Evolutionary conservation across 2,329 filamentous ascomycete species (phyloP), one percentile per base, ranked within the genome.

Genomic region (Arachnomyces sp.): DNA sequence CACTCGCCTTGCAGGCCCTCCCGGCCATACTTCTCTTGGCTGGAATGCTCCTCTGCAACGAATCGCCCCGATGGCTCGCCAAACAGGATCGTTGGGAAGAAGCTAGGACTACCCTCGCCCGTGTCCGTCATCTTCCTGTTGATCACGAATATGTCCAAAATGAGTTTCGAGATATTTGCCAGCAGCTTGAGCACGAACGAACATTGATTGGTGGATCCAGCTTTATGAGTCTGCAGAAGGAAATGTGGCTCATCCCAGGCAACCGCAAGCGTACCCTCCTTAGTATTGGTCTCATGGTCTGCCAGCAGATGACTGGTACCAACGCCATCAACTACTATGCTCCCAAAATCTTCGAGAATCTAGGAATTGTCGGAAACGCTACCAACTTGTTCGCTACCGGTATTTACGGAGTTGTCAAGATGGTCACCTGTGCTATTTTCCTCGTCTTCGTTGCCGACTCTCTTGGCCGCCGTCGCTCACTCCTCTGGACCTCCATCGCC

Each of bases 381-480:
- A 70, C 73, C 31, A 76, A 74, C 13, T 73, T 86, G 16, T 83
- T 86, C 56, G 81, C 82, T 3, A 85, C 82, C 0, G 82, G 82
- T 31, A 74, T 86, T 48, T 86, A 85, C 55, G 82, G 82, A 17
- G 72, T 85, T 39, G 75, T 84, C 41, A 86, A 86, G 59, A 78
- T 81, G 61, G 61, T 69, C 7, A 74, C 76, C 30, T 83, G 79
- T 53, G 68, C 72, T 4, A 54, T 70, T 39, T 86, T 85, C 66
- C 68, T 86, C 17, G 55, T 81, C 48, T 79, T 84, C 49, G 73
- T 75, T 11, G 79, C 79, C 43, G 82, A 86, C 56, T 80, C 78
- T 2, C 73, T 86, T 1, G 82, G 82, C 15, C 74, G 82, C 42
- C 66, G 79, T 45, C 69, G 73, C 50, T 74, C 70, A 2, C 65